Base-by-base conservation (phyloP, 768 basidiomycete species). In the Podaxis sp. region DNA sequence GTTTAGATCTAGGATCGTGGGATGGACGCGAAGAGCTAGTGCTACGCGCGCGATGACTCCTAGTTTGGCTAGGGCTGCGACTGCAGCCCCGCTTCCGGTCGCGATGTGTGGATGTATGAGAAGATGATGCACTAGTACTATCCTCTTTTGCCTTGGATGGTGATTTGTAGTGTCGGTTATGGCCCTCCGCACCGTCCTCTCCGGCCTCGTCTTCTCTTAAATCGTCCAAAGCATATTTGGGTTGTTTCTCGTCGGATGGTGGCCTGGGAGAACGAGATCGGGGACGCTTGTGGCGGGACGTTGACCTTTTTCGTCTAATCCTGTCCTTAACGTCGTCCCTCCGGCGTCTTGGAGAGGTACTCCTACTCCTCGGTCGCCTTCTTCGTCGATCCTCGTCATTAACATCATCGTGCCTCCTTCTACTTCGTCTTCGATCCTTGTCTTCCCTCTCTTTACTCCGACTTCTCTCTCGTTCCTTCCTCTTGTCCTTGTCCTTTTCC, bases 181-280 rank as follows among this genome's bases (percentile, higher is more conserved):
- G 13, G 49, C 5, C 24, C 11, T 26, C 49, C 3, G 22, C 9
- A 9, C 28, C 26, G 11, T 49, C 30, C 28, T 17, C 30, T 15
- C 26, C 40, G 8, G 30, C 15, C 2, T 40, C 46, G 57, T 78
- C 72, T 36, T 75, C 71, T 8, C 63, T 70, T n/a, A 71, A 55
- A 33, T 76, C 75, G 54, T 76, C 74, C 54, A 75, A 61, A 7
- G 73, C 76, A 67, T 77, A 74, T 65, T 69, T 75, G 3, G 65
- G 69, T 51, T 73, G 70, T 59, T 73, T 71, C 66, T 39, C 63
- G 30, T 68, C 68, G 13, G 30, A 46, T 48, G 52, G 5, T 24
- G 22, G 48, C 13, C 53, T 49, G 3, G 53, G 44, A n/a, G 61
- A 63, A 39, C 22, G 57, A 8, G 58, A 64, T 40, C 40, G 64